A percentile compares a stretch with the other conserved stretches of the same genome.
These are phyloP conservation scores for Chytriomyces hyalinus DNA, from an alignment of 192 early-diverging fungal species.

Conservation along the genomic window DNA sequence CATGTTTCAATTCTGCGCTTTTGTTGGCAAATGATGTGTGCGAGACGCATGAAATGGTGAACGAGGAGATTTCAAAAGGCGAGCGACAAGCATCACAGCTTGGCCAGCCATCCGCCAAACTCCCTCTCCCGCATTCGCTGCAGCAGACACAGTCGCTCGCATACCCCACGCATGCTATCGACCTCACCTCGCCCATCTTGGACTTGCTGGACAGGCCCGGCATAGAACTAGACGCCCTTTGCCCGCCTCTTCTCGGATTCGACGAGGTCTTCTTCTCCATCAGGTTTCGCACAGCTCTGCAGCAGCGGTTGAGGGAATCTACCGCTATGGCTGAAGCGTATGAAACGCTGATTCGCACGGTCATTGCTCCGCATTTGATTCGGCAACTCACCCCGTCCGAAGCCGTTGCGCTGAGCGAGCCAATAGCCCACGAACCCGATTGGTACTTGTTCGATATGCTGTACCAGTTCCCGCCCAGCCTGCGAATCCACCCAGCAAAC, in stretches of 20 bases:
- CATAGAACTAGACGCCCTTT: not conserved
- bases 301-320: not conserved
- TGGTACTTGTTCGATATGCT: not conserved
- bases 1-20: too few relatives aligned
- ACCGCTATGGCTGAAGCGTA: not conserved
- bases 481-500: constrained; percentile 18
- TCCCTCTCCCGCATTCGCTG: not conserved
- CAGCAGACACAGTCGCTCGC: too few relatives aligned
- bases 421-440: not conserved
- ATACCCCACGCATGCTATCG: not conserved
- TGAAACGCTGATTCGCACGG: not conserved
- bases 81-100: constrained; percentile 4
- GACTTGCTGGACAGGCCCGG: not conserved
- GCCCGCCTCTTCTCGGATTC: constrained; percentile 11
- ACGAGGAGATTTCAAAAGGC: not conserved
- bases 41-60: not conserved
- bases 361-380: constrained; percentile 13
- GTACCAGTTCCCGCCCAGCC: constrained; percentile 22
- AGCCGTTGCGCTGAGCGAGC: not conserved
- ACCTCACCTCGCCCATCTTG: not conserved
- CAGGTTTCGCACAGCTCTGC: constrained; percentile 15
- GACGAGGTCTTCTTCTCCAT: not conserved
- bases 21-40: too few relatives aligned
- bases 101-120: not conserved
- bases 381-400: not conserved